Evolutionary conservation across 2,329 filamentous ascomycete species (phyloP).

Genomic region (Fusarium solani-melongenae): DNA sequence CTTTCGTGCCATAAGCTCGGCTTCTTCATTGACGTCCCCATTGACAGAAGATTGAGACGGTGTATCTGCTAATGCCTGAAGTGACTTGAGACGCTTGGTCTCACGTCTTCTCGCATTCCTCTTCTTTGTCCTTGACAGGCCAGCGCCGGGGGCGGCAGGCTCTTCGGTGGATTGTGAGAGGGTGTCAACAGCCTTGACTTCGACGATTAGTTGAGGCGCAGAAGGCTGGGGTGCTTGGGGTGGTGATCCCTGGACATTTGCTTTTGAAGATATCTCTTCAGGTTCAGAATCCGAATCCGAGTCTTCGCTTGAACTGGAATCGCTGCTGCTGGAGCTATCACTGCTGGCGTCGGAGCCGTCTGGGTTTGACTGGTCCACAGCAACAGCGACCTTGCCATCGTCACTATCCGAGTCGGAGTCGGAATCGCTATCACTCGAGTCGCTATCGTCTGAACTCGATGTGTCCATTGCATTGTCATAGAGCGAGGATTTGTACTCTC

Average conservation of each 20-base stretch:
- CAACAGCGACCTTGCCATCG: not conserved
- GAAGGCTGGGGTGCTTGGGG: not conserved
- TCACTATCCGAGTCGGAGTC: constrained; percentile 9
- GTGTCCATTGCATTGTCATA: not conserved
- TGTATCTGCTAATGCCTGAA: constrained; percentile 10
- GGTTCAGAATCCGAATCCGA: constrained; percentile 47
- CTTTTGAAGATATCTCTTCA: constrained; percentile 53
- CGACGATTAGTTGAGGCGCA: not conserved
- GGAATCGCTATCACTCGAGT: constrained; percentile 29
- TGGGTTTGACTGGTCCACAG: constrained; percentile 16
- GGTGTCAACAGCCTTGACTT: constrained; percentile 3
- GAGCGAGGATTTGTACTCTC: not conserved
- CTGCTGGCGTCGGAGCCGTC: constrained; percentile 22
- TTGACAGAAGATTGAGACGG: constrained; percentile 33
- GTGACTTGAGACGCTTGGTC: constrained; percentile 42
- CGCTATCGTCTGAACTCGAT: not conserved
- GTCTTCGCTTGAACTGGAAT: constrained; percentile 36
- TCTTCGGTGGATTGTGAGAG: constrained; percentile 5
- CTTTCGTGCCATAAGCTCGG: constrained; percentile 53
- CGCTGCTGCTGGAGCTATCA: constrained; percentile 33
- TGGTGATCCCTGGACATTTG: constrained; percentile 3
- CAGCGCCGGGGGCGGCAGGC: constrained; percentile 47
- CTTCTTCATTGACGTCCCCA: constrained; percentile 21
- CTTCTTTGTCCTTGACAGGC: constrained; percentile 59
- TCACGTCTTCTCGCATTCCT: constrained; percentile 63